A percentile compares a stretch with the other conserved stretches of the same genome.
These are phyloP conservation scores for Microstegium vimineum DNA, from an alignment of 176 grass and related monocot species.

Conservation along the genomic window DNA sequence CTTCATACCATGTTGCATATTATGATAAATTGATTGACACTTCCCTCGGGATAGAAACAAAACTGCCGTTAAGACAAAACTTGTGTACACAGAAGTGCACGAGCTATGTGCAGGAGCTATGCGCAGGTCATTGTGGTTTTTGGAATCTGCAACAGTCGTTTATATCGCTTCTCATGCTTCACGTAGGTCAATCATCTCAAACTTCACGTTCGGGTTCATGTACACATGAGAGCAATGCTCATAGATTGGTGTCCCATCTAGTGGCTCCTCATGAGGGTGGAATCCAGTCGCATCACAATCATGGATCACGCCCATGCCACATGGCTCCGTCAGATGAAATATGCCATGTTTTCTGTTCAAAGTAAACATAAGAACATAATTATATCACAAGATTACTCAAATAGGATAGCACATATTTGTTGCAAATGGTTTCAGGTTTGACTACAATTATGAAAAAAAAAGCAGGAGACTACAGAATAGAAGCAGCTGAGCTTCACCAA, in stretches of 20 bases:
- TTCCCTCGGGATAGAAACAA: not conserved
- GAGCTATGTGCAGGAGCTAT: not conserved
- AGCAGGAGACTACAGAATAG: not conserved
- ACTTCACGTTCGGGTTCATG: slow-evolving; percentile 83
- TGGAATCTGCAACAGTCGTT: not conserved
- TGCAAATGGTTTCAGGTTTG: not conserved
- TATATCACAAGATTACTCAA: not conserved
- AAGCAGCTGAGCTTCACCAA: not conserved
- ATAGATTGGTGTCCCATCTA: slow-evolving; percentile 77
- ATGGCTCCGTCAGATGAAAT: slow-evolving; percentile 95
- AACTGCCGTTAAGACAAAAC: not conserved
- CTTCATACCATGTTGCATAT: not conserved
- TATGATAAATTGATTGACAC: not conserved
- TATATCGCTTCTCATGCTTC: slow-evolving; percentile 29
- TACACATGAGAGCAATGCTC: slow-evolving; percentile 96
- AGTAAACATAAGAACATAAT: slow-evolving; percentile 1
- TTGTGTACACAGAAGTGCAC: not conserved
- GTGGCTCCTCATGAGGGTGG: slow-evolving; percentile 90
- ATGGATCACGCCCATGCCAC: slow-evolving; percentile 73
- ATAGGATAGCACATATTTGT: not conserved
- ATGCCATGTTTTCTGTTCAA: slow-evolving; percentile 83
- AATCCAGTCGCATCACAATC: slow-evolving; percentile 87
- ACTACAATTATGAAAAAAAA: not conserved
- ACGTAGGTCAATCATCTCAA: slow-evolving; percentile 83
- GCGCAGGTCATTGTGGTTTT: not conserved